These are phyloP conservation scores for Venturia nashicola DNA, from an alignment of 2,329 filamentous ascomycete genomes.

Conservation along the genomic window DNA sequence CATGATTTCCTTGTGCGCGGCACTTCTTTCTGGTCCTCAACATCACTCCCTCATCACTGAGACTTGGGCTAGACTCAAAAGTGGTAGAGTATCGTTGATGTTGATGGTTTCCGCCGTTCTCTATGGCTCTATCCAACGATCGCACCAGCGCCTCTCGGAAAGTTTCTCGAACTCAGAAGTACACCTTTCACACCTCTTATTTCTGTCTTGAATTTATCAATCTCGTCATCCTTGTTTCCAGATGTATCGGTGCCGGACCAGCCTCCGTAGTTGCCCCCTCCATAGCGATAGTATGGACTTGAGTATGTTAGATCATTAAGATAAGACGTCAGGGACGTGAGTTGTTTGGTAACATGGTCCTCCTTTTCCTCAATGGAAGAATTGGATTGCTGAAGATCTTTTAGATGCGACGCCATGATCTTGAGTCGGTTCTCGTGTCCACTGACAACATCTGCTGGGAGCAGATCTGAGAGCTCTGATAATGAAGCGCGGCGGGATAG, in stretches of 20 bases:
- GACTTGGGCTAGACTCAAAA: not conserved
- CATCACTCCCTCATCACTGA: not conserved
- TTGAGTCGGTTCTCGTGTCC: conserved; percentile 34
- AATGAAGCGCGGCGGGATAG: conserved; percentile 28
- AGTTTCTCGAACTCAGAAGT: conserved; percentile 61
- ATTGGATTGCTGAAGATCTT: conserved; percentile 37
- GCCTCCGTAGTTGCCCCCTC: conserved; percentile 19
- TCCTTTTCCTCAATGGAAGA: conserved; percentile 38
- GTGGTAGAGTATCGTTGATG: not conserved
- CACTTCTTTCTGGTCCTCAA: not conserved
- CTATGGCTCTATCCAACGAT: not conserved
- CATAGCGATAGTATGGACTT: conserved; percentile 31
- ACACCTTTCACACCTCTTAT: conserved; percentile 72
- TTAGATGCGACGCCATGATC: conserved; percentile 38
- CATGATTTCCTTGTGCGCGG: not conserved
- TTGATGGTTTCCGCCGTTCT: not conserved
- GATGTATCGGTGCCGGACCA: conserved; percentile 22
- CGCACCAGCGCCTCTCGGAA: conserved; percentile 42
- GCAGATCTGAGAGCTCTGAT: conserved; percentile 17
- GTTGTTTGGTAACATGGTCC: conserved; percentile 35
- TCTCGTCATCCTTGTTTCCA: conserved; percentile 55
- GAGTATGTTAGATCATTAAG: conserved; percentile 35
- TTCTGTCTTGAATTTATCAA: conserved; percentile 59
- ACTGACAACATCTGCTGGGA: conserved; percentile 15
- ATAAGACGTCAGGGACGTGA: conserved; percentile 49